phyloP scores from a whole-genome alignment of 352 stramenopile species.

The Phytophthora aleatoria region DNA sequence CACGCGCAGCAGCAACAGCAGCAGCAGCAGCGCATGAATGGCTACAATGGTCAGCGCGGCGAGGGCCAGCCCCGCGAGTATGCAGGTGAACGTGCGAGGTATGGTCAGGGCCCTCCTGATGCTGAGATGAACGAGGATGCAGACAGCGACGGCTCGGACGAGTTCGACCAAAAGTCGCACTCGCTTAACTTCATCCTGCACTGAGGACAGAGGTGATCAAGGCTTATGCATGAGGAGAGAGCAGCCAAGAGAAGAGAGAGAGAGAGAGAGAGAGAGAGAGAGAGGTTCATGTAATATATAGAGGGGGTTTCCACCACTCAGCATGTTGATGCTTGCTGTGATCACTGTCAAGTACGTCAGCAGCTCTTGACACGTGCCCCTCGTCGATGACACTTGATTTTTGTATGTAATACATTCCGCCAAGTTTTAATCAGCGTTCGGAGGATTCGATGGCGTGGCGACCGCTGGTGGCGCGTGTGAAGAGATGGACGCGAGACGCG shows the following conservation, averaged over 20 bases:
- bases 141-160: slow-evolving; percentile 65
- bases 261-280: background rate
- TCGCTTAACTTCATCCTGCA: slow-evolving; percentile 88
- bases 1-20: slow-evolving; percentile 24
- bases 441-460: slow-evolving; percentile 27
- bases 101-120: slow-evolving; percentile 13
- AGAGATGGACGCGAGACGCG: slow-evolving; percentile 45
- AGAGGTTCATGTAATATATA: slow-evolving; percentile 37
- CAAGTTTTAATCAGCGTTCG: background rate
- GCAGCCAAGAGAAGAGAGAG: background rate
- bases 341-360: slow-evolving; percentile 7
- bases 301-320: slow-evolving; percentile 22
- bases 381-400: slow-evolving; percentile 18
- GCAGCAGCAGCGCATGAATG: slow-evolving; percentile 12
- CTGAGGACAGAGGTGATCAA: slow-evolving; percentile 30
- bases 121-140: slow-evolving; percentile 28
- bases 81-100: slow-evolving; percentile 15
- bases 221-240: slow-evolving; percentile 2
- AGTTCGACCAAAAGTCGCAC: slow-evolving; percentile 70
- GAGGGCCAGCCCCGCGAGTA: slow-evolving; percentile 27
- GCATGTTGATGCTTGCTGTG: background rate
- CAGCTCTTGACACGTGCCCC: slow-evolving; percentile 5
- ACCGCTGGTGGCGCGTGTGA: slow-evolving; percentile 44
- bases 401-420: slow-evolving; percentile 15
- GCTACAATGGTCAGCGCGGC: slow-evolving; percentile 23